Evolutionary conservation across 352 stramenopile genomes (phyloP), one percentile per base, ranked within the genome.

Genomic region (Phytophthora capsici): DNA sequence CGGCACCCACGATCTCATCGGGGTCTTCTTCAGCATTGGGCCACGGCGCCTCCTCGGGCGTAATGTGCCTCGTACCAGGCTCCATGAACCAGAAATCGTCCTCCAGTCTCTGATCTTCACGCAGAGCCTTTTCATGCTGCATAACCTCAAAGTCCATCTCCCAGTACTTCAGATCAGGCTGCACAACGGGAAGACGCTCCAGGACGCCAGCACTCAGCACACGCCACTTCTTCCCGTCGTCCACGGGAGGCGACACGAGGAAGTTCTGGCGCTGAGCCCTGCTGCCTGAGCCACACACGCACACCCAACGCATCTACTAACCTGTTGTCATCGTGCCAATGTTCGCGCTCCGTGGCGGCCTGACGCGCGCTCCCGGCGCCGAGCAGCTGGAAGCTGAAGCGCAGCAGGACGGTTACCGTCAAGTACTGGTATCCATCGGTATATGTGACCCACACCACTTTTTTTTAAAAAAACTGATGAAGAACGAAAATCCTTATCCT

Each of bases 61-160:
- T 83, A 51, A 93, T 86, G 63, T 95, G 80, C 48, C 63, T 79
- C 28, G 81, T 65, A 3, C 86, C 86, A 1, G 86, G 82, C 58
- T 95, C 86, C 75, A 89, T 89, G 71, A 91, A 92, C 86, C 86
- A 95, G 54, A 95, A 95, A 47, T 89, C 84, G 34, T 93, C 82
- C 40, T 91, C 84, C 28, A 95, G 44, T 40, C 86, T 73, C 83
- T 93, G 84, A 64, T 87, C 82, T 23, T 87, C 70, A n/a, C 84
- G 84, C 38, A 95, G 71, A 22, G 69, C 71, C 57, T 90, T 90
- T 69, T 93, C 86, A 66, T 93, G 84, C 63, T 88, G 63, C 80
- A 93, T 85, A 46, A 83, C 72, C 57, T 84, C 75, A 40, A 82
- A 90, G 60, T 92, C 86, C 63, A 86, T 55, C 56, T 92, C 84